Percentiles rank a stretch among this genome's conserved stretches.
These are phyloP conservation scores for Xanthoconium separans DNA, from an alignment of 1,284 basidiomycete genomes.

Conservation along the genomic window DNA sequence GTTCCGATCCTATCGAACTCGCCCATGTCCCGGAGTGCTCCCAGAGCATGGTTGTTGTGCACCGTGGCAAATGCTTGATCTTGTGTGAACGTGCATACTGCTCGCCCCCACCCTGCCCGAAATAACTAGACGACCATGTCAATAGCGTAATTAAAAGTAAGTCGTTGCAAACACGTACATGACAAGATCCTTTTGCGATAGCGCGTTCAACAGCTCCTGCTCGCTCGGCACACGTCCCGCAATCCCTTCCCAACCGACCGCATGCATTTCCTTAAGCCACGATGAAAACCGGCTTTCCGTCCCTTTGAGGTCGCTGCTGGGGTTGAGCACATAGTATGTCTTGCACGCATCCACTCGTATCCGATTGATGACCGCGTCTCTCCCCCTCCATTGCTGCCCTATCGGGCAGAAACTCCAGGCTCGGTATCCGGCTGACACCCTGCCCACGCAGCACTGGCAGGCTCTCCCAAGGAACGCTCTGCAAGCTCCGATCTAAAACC, in stretches of 20 bases:
- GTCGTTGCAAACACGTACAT: constrained; percentile 58
- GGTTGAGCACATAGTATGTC: constrained; percentile 89
- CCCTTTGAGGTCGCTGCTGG: constrained; percentile 83
- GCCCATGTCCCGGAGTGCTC: constrained; percentile 88
- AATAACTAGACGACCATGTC: constrained; percentile 62
- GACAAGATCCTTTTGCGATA: constrained; percentile 76
- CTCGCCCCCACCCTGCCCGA: constrained; percentile 95
- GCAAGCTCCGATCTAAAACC: constrained; percentile 88
- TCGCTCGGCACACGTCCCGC: constrained; percentile 77
- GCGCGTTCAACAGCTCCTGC: constrained; percentile 72
- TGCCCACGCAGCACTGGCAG: constrained; percentile 83
- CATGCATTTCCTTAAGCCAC: constrained; percentile 72
- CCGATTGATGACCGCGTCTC: constrained; percentile 39
- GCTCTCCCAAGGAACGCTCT: constrained; percentile 95
- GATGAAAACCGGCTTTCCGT: constrained; percentile 83
- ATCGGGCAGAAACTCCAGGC: constrained; percentile 85
- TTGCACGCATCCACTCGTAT: constrained; percentile 62
- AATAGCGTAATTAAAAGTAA: neutral
- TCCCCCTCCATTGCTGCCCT: constrained; percentile 50
- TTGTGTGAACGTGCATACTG: constrained; percentile 90
- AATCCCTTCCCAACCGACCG: constrained; percentile 82
- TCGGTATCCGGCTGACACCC: constrained; percentile 90
- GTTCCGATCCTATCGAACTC: constrained; percentile 92
- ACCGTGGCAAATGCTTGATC: constrained; percentile 75
- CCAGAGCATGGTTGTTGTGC: constrained; percentile 97